Percentiles rank a stretch among this genome's conserved stretches.
Evolutionary conservation across 2,329 filamentous ascomycete species (phyloP).

Genomic region (Trichophyton schoenleinii): DNA sequence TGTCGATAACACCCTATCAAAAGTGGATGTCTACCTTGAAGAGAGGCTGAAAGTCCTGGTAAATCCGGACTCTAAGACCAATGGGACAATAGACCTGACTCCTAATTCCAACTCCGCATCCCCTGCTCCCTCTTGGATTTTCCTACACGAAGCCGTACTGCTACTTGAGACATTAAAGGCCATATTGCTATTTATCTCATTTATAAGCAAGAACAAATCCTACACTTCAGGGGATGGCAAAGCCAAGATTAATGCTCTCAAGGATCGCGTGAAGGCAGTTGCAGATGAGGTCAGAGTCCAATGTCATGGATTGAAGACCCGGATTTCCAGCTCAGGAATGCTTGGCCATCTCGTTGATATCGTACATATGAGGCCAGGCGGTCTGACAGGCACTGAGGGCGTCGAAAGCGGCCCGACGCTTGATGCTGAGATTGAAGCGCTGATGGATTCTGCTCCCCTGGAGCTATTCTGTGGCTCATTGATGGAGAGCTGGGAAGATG

Average conservation of each 20-base stretch:
- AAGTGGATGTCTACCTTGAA: constrained; percentile 11
- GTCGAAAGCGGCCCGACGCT: constrained; percentile 13
- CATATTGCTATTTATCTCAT: constrained; percentile 22
- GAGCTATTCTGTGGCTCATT: constrained; percentile 34
- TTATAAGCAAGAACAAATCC: constrained; percentile 18
- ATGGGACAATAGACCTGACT: constrained; percentile 10
- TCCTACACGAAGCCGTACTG: constrained; percentile 28
- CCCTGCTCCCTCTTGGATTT: constrained; percentile 29
- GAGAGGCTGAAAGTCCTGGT: background rate
- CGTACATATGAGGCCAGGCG: constrained; percentile 13
- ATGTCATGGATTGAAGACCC: constrained; percentile 26
- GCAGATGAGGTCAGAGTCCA: constrained; percentile 26
- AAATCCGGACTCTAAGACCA: background rate
- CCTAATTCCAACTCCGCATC: constrained; percentile 16
- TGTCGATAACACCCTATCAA: constrained; percentile 5
- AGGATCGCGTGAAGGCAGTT: constrained; percentile 17
- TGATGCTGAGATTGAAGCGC: constrained; percentile 22
- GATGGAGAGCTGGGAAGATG: constrained; percentile 38
- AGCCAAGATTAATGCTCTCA: constrained; percentile 23
- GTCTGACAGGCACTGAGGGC: background rate
- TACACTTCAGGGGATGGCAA: constrained; percentile 19
- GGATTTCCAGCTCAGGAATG: constrained; percentile 29
- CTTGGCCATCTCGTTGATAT: constrained; percentile 32
- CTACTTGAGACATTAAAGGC: constrained; percentile 32
- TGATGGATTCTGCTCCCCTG: constrained; percentile 27